phyloP scores from a whole-genome alignment of 257 asterid species.

The Nicotiana knightiana region DNA sequence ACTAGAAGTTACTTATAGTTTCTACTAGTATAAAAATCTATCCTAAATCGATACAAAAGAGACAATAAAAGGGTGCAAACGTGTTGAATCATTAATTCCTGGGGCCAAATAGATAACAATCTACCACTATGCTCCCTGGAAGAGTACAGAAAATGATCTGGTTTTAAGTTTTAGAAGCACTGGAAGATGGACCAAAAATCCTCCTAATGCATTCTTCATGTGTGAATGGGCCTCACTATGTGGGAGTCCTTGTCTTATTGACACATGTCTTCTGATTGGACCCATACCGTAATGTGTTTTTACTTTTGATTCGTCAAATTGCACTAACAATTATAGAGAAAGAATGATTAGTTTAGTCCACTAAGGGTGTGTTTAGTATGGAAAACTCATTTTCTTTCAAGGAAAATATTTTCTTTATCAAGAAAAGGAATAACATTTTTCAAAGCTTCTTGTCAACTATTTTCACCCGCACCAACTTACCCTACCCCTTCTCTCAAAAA shows the following conservation, averaged over 20 bases:
- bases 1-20: too few relatives aligned
- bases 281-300: not conserved
- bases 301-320: not conserved
- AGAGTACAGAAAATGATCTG: not conserved
- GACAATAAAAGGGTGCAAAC: not conserved
- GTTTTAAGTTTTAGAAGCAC: not conserved
- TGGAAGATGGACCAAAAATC: not conserved
- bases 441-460: too few relatives aligned
- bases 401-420: too few relatives aligned
- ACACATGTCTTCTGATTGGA: not conserved
- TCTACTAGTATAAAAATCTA: too few relatives aligned
- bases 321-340: not conserved
- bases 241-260: not conserved
- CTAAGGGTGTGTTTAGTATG: not conserved
- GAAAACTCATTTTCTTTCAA: too few relatives aligned
- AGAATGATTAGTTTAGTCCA: not conserved
- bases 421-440: too few relatives aligned
- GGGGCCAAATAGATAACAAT: not conserved
- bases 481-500: too few relatives aligned
- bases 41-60: not conserved
- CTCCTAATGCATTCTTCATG: not conserved
- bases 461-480: too few relatives aligned
- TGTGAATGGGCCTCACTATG: constrained; percentile 2
- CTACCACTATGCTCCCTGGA: not conserved
- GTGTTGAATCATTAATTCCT: constrained; percentile 13